Evolutionary conservation across 768 basidiomycete species (phyloP).

Genomic region (Tephrocybe sp.): DNA sequence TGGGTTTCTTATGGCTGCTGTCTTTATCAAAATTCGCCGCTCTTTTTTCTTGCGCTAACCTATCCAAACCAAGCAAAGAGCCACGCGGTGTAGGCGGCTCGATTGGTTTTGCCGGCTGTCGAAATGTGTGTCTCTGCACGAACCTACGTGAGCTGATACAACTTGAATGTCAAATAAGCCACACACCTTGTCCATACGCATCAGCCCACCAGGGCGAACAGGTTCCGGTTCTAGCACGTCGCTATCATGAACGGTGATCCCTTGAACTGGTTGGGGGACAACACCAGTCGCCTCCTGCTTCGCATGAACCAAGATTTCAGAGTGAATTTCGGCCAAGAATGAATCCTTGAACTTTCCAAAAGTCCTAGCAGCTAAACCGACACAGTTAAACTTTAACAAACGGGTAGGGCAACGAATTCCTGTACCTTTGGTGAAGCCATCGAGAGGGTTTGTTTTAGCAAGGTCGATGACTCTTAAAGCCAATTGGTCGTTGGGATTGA

Average conservation of each 20-base stretch:
- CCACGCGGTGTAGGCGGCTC: slow-evolving; percentile 76
- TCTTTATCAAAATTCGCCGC: slow-evolving; percentile 51
- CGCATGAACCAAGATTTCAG: slow-evolving; percentile 71
- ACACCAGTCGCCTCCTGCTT: slow-evolving; percentile 60
- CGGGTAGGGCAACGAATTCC: slow-evolving; percentile 7
- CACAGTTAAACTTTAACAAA: slow-evolving; percentile 2
- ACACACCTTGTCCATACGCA: slow-evolving; percentile 62
- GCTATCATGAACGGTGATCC: slow-evolving; percentile 74
- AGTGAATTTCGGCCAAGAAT: slow-evolving; percentile 75
- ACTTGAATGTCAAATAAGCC: background rate
- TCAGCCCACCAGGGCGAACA: slow-evolving; percentile 72
- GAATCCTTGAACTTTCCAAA: slow-evolving; percentile 87
- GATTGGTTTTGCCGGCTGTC: slow-evolving; percentile 65
- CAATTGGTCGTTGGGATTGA: slow-evolving; percentile 83
- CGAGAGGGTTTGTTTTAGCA: slow-evolving; percentile 62
- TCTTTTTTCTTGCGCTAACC: slow-evolving; percentile 85
- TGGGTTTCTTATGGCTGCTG: slow-evolving; percentile 63
- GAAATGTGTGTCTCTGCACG: slow-evolving; percentile 74
- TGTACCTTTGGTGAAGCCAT: slow-evolving; percentile 69
- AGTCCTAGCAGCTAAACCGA: slow-evolving; percentile 57
- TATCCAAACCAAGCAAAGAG: slow-evolving; percentile 85
- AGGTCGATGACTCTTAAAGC: slow-evolving; percentile 79
- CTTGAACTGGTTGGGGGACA: slow-evolving; percentile 60
- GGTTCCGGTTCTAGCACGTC: slow-evolving; percentile 85
- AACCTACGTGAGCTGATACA: slow-evolving; percentile 1